Percentiles rank a stretch among this genome's conserved stretches.
Conservation (phyloP, 1,139 yeast species). For the Yamadazyma jaroonii region DNA sequence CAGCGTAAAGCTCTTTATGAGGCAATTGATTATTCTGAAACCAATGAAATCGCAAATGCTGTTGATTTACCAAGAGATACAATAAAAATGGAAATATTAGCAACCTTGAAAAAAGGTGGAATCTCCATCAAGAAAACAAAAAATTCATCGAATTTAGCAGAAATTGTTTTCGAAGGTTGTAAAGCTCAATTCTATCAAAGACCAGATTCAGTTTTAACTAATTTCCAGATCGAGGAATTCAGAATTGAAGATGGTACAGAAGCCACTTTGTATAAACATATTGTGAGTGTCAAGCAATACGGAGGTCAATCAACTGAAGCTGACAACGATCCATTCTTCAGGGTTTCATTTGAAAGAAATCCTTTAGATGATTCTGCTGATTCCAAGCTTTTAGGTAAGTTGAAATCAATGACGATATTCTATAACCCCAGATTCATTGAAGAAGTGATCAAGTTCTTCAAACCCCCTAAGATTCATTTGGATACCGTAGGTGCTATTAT, state of each 20-base stretch:
- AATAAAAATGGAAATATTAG: constrained; percentile 61
- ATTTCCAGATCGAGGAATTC: constrained; percentile 75
- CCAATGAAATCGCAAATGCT: constrained; percentile 48
- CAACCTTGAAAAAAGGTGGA: constrained; percentile 76
- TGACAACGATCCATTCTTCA: constrained; percentile 66
- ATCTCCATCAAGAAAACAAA: constrained; percentile 52
- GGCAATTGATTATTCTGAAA: constrained; percentile 89
- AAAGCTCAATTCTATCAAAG: constrained; percentile 71
- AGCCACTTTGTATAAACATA: constrained; percentile 70
- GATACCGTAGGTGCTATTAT: constrained; percentile 90
- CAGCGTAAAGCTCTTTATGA: constrained; percentile 84
- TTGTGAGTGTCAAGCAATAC: constrained; percentile 77
- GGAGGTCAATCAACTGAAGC: constrained; percentile 17
- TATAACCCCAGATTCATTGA: constrained; percentile 83
- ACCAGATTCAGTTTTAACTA: constrained; percentile 71
- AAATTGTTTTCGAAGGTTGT: constrained; percentile 80
- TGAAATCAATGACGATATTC: constrained; percentile 85
- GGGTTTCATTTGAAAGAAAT: constrained; percentile 76
- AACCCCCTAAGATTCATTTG: constrained; percentile 80
- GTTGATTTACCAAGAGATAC: constrained; percentile 74
- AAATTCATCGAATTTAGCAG: constrained; percentile 55
- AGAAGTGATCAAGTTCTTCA: constrained; percentile 70
- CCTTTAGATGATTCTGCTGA: constrained; percentile 86
- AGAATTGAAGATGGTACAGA: constrained; percentile 86
- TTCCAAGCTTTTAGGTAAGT: constrained; percentile 66